Base-by-base conservation (phyloP, 345 rosid species). In the Eucalyptus pauciflora region DNA sequence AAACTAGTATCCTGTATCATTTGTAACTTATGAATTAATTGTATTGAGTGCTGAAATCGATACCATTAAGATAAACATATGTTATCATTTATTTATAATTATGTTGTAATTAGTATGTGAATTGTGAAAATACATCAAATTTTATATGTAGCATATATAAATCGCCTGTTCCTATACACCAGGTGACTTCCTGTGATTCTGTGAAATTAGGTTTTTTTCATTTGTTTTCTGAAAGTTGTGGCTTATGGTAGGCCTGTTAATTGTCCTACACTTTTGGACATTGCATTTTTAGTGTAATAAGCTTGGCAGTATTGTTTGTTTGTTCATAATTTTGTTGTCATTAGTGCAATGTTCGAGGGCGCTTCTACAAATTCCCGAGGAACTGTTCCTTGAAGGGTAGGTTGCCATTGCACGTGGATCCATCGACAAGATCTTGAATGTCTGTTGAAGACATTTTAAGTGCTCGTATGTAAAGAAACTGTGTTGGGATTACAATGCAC, bases 141-240 rank as follows among this genome's bases (percentile, higher is more conserved):
- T 51, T 16, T 51, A 51, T 51, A 16, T 51, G 54, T 51, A 54
- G 60, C 94, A 0, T 98, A 97, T 90, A 92, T 94, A 43, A 96
- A 95, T 91, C 93, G 94, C 41, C 95, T 95, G 69, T 97, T 97
- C 89, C 90, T 97, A 79, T 94, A 90, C 89, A 96, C 98, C 62
- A 92, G 98, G 98, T 96, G 64, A 76, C 58, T 43, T 12, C 27
- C 7, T 10, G 64, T 24, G 64, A 2, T 25, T 25, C 0, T 25
- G n/a, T 58, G 64, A 58, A 58, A 58, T 58, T 58, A 58, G 64
- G 13, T 13, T 58, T 10, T 58, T 58, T 58, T 52, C 29, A 58
- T 58, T 24, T 58, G n/a, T 58, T 24, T 58, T 58, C 64, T 24
- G 29, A 58, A 58, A 10, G 64, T 58, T 24, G 64, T 3, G 64